phyloP scores from a whole-genome alignment of 1,284 basidiomycete species.

The Moesziomyces aphidis region DNA sequence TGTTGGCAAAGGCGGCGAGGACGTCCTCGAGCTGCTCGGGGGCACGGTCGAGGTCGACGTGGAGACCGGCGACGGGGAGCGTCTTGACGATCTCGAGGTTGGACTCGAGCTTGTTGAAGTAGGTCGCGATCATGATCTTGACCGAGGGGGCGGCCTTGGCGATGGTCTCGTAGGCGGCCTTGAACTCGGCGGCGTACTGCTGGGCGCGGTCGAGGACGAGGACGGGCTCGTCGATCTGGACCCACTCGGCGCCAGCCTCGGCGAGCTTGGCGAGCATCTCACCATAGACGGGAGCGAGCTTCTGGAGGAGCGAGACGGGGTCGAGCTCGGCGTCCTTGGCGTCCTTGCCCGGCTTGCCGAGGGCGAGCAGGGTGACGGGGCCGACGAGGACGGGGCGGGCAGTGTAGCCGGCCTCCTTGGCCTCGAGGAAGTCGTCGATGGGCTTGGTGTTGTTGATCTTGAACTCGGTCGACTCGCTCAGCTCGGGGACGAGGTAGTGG shows the following conservation, averaged over 20 bases:
- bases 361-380: slow-evolving; percentile 92
- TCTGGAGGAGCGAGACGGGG: slow-evolving; percentile 88
- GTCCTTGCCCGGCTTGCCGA: slow-evolving; percentile 91
- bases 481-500: slow-evolving; percentile 98
- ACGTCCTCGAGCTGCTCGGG: slow-evolving; percentile 89
- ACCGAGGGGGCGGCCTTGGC: slow-evolving; percentile 78
- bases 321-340: slow-evolving; percentile 83
- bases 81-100: slow-evolving; percentile 91
- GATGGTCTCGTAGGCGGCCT: slow-evolving; percentile 84
- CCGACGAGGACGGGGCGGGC: slow-evolving; percentile 97
- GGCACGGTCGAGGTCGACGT: slow-evolving; percentile 92
- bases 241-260: slow-evolving; percentile 89
- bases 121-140: slow-evolving; percentile 92
- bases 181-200: slow-evolving; percentile 83
- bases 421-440: slow-evolving; percentile 94
- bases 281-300: slow-evolving; percentile 92
- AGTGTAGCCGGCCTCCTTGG: slow-evolving; percentile 86
- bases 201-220: slow-evolving; percentile 91
- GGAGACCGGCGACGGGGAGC: slow-evolving; percentile 92
- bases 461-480: slow-evolving; percentile 91
- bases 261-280: slow-evolving; percentile 91
- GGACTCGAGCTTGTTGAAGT: slow-evolving; percentile 92
- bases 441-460: slow-evolving; percentile 93
- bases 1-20: slow-evolving; percentile 76
- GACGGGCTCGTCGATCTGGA: slow-evolving; percentile 97